Evolutionary conservation across 495 filamentous ascomycete genomes (phyloP).

Genomic region (Talaromyces nanjingensis): DNA sequence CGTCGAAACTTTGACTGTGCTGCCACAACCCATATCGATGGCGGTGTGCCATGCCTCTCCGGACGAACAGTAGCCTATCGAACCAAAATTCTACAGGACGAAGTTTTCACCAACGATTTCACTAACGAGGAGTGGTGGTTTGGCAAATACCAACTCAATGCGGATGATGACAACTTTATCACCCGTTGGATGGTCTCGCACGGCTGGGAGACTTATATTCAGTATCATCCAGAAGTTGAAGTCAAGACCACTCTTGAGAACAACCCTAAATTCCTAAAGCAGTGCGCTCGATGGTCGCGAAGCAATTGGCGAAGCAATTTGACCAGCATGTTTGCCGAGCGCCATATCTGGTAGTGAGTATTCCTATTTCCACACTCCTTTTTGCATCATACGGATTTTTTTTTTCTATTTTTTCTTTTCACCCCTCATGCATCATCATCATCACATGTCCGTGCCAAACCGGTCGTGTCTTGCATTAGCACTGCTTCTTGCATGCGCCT

Average conservation of each 20-base stretch:
- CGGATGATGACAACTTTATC: slow-evolving; percentile 80
- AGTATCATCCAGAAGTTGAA: slow-evolving; percentile 66
- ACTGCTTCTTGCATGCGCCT: background rate
- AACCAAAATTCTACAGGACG: slow-evolving; percentile 70
- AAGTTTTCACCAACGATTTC: slow-evolving; percentile 65
- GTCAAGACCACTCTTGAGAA: slow-evolving; percentile 72
- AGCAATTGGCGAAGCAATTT: slow-evolving; percentile 80
- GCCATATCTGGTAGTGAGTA: slow-evolving; percentile 62
- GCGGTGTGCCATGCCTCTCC: slow-evolving; percentile 81
- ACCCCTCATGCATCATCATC: slow-evolving; percentile 1
- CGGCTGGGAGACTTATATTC: slow-evolving; percentile 69
- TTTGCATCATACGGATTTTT: slow-evolving; percentile 9
- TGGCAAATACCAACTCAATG: slow-evolving; percentile 65
- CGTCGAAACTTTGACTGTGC: slow-evolving; percentile 85
- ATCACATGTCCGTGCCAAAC: slow-evolving; percentile 1
- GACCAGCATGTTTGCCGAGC: slow-evolving; percentile 64
- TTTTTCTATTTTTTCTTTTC: slow-evolving; percentile 4
- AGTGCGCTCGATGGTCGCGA: slow-evolving; percentile 74
- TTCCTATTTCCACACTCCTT: background rate
- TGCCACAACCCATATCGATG: slow-evolving; percentile 77
- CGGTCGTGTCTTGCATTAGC: slow-evolving; percentile 1
- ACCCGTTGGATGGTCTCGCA: slow-evolving; percentile 74
- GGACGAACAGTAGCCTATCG: slow-evolving; percentile 80
- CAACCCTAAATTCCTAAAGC: slow-evolving; percentile 64
- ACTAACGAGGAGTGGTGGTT: slow-evolving; percentile 63